Evolutionary conservation across 1,284 basidiomycete species (phyloP).

Genomic region (Peniophora sp.): DNA sequence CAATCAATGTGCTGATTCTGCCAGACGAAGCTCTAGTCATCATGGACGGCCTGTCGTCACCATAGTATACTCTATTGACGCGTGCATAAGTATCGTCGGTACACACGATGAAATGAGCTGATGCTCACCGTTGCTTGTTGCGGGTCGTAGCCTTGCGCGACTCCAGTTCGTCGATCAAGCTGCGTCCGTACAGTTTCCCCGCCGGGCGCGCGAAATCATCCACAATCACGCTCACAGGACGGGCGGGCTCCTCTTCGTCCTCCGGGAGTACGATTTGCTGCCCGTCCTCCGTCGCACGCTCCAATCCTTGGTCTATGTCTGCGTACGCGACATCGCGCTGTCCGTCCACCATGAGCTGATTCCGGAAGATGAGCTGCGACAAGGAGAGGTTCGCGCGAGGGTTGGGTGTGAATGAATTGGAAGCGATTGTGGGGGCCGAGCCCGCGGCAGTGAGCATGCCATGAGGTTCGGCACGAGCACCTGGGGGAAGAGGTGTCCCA

Average conservation of each 20-base stretch:
- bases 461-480: conserved; percentile 37
- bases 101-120: conserved; percentile 3
- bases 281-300: conserved; percentile 62
- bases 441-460: conserved; percentile 12
- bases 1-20: conserved; percentile 62
- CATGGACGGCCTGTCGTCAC: conserved; percentile 77
- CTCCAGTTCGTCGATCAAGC: conserved; percentile 76
- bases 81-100: conserved; percentile 1
- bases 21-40: conserved; percentile 57
- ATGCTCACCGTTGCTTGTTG: conserved; percentile 58
- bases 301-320: conserved; percentile 51
- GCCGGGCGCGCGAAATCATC: conserved; percentile 43
- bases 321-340: conserved; percentile 53
- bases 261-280: conserved; percentile 53
- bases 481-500: conserved; percentile 62
- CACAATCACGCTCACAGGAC: conserved; percentile 29
- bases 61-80: conserved; percentile 54
- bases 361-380: conserved; percentile 76
- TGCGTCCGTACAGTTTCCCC: conserved; percentile 74
- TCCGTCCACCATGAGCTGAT: conserved; percentile 59
- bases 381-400: conserved; percentile 62
- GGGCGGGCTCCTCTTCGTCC: conserved; percentile 28
- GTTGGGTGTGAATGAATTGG: conserved; percentile 72
- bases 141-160: conserved; percentile 67
- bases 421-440: conserved; percentile 35